These are phyloP conservation scores for Abrus pulchellus DNA, from an alignment of 306 rosid genomes.

Conservation along the genomic window DNA sequence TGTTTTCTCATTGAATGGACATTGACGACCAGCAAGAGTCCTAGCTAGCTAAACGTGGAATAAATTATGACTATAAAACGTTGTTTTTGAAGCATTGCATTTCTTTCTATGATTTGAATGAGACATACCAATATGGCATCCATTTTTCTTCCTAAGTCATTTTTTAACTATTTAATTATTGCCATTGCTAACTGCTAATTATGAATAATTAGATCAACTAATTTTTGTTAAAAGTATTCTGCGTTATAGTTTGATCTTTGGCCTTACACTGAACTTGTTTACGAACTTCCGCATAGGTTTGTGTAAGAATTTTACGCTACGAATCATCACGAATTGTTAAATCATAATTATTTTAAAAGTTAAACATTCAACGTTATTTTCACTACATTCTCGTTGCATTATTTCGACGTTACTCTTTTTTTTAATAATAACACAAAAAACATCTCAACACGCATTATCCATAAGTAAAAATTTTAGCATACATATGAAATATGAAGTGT, in stretches of 20 bases:
- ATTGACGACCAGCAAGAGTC: conserved; percentile 35
- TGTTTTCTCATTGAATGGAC: conserved; percentile 37
- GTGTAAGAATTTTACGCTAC: too few species aligned
- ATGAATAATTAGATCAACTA: neutral
- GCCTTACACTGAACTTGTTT: neutral
- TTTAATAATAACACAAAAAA: neutral
- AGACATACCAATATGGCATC: neutral
- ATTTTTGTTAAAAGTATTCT: neutral
- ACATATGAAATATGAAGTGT: too few species aligned
- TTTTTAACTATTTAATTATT: too few species aligned
- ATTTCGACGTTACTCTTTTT: neutral
- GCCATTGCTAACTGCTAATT: too few species aligned
- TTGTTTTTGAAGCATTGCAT: conserved; percentile 9
- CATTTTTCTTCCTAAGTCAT: neutral
- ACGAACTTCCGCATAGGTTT: neutral
- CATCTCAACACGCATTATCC: neutral
- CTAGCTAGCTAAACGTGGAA: conserved; percentile 11
- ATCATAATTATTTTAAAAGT: too few species aligned
- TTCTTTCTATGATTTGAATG: conserved; percentile 16
- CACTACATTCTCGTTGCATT: neutral
- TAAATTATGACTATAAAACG: conserved; percentile 1
- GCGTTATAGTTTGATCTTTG: neutral
- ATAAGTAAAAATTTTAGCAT: too few species aligned
- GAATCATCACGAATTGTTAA: too few species aligned
- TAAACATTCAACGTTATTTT: neutral